Conservation (phyloP, 1,139 yeast genomes). For the Debaryomycetaceae sp. region DNA sequence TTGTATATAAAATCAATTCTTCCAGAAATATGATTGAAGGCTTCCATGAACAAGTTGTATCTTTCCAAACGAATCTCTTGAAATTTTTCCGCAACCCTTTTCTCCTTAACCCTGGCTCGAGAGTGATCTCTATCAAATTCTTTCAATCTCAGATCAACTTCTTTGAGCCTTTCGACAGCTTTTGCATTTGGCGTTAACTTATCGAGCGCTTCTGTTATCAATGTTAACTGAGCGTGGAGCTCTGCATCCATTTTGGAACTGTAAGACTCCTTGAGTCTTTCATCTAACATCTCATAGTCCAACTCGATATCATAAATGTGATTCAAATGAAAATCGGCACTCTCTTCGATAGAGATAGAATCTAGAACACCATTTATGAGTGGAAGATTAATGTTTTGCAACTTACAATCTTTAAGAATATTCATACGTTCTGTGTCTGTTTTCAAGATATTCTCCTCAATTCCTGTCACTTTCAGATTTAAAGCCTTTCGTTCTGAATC, state of each 20-base stretch:
- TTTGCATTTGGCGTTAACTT: slow-evolving; percentile 73
- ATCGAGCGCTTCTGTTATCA: slow-evolving; percentile 46
- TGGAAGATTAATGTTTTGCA: slow-evolving; percentile 69
- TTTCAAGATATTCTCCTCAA: slow-evolving; percentile 56
- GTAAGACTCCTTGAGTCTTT: slow-evolving; percentile 38
- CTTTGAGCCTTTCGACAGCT: slow-evolving; percentile 73
- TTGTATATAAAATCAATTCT: slow-evolving; percentile 80
- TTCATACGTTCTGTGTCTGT: slow-evolving; percentile 57
- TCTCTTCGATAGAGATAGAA: slow-evolving; percentile 44
- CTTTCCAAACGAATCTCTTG: slow-evolving; percentile 59
- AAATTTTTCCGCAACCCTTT: slow-evolving; percentile 53
- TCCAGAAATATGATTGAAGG: slow-evolving; percentile 72
- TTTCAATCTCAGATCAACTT: slow-evolving; percentile 59
- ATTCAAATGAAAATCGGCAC: slow-evolving; percentile 35
- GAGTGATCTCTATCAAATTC: slow-evolving; percentile 66
- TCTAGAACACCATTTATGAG: slow-evolving; percentile 55
- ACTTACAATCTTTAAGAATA: slow-evolving; percentile 67
- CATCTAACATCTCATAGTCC: slow-evolving; percentile 53
- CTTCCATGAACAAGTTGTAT: slow-evolving; percentile 59
- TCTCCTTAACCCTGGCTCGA: slow-evolving; percentile 59
- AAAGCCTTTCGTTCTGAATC: slow-evolving; percentile 25
- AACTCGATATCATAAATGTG: slow-evolving; percentile 49
- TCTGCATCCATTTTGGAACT: slow-evolving; percentile 44
- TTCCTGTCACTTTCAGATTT: slow-evolving; percentile 30
- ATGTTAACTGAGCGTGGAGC: slow-evolving; percentile 34